Evolutionary conservation across 805 yeast genomes (phyloP).

Genomic region (Huiozyma naganishii): DNA sequence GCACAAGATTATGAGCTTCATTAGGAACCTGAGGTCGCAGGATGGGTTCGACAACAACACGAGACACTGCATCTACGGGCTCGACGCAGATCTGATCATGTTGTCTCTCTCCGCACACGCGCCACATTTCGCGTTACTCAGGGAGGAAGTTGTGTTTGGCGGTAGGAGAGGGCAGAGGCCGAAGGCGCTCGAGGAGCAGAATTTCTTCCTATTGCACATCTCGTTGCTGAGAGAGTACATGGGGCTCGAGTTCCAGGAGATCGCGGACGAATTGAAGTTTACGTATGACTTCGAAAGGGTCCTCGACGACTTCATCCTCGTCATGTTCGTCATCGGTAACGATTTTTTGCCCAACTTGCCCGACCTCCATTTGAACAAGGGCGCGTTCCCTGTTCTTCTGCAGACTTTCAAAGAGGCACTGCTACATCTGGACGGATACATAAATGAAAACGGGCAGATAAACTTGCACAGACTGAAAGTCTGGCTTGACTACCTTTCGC

Average conservation of each 20-base stretch:
- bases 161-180: constrained; percentile 24
- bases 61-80: constrained; percentile 89
- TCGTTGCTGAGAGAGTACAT: constrained; percentile 85
- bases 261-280: constrained; percentile 53
- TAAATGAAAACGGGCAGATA: constrained; percentile 74
- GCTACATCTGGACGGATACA: constrained; percentile 65
- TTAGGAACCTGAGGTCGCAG: constrained; percentile 68
- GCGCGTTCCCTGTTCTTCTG: constrained; percentile 88
- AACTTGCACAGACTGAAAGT: constrained; percentile 59
- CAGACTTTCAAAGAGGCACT: constrained; percentile 80
- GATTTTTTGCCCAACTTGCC: constrained; percentile 97
- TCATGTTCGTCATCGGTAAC: constrained; percentile 92
- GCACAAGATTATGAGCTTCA: constrained; percentile 91
- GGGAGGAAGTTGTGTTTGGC: constrained; percentile 95
- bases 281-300: constrained; percentile 76
- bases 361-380: constrained; percentile 83
- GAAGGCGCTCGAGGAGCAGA: constrained; percentile 59
- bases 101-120: constrained; percentile 85
- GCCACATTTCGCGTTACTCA: constrained; percentile 85
- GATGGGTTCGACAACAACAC: constrained; percentile 64
- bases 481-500: constrained; percentile 67
- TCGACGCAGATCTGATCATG: constrained; percentile 94
- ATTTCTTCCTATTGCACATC: constrained; percentile 72
- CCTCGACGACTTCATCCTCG: constrained; percentile 83
- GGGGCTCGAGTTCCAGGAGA: constrained; percentile 69